phyloP scores from a whole-genome alignment of 805 yeast species.

The Kodamaea kakaduensis region DNA sequence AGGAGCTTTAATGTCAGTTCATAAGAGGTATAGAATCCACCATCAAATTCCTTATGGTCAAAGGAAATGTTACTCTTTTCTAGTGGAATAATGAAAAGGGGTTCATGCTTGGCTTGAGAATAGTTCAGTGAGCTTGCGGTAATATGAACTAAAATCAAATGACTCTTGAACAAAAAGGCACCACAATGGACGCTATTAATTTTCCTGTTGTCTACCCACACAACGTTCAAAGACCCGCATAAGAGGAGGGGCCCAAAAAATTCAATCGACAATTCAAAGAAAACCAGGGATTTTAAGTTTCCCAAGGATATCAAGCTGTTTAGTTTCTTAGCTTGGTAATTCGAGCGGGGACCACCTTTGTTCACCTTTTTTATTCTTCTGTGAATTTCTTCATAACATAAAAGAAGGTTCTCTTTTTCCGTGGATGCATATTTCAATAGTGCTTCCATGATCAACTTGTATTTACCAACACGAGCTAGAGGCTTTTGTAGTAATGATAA shows the following conservation, averaged over 20 bases:
- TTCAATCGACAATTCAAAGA: constrained; percentile 29
- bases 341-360: too few species aligned
- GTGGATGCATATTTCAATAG: not conserved
- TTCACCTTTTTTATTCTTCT: too few species aligned
- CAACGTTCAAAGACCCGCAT: constrained; percentile 39
- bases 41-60: constrained; percentile 20
- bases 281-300: constrained; percentile 1
- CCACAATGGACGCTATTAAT: constrained; percentile 23
- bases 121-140: too few species aligned
- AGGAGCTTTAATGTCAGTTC: constrained; percentile 38
- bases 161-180: constrained; percentile 47
- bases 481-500: constrained; percentile 53
- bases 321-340: constrained; percentile 18
- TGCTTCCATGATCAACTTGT: constrained; percentile 35
- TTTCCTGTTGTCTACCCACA: constrained; percentile 33
- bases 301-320: constrained; percentile 14
- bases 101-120: constrained; percentile 21
- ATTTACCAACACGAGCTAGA: constrained; percentile 46
- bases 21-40: constrained; percentile 30
- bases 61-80: constrained; percentile 25
- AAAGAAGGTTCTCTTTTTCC: too few species aligned
- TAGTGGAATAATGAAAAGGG: constrained; percentile 49
- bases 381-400: too few species aligned
- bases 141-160: constrained; percentile 37
- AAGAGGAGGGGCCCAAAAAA: constrained; percentile 46